A percentile compares a stretch with the other conserved stretches of the same genome.
These are phyloP conservation scores for Samsoniella hepiali DNA, from an alignment of 2,329 filamentous ascomycete genomes.

Conservation along the genomic window DNA sequence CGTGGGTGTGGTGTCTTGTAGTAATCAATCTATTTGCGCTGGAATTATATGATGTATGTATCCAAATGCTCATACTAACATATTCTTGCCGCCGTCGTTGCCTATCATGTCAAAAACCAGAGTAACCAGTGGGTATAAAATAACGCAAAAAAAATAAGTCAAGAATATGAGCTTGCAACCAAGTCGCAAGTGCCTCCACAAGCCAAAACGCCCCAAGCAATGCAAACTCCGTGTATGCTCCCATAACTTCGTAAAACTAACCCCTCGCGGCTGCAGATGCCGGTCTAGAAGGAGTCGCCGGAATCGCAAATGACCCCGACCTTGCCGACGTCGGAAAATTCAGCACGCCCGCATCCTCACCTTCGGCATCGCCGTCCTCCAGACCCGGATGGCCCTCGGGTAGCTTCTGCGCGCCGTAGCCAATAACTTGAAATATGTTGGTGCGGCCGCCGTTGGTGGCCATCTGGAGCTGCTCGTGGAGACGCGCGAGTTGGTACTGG, in stretches of 20 bases:
- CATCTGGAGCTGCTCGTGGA: conserved; percentile 63
- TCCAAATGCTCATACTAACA: not conserved
- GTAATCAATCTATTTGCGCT: not conserved
- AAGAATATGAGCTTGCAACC: not conserved
- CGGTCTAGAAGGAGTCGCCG: conserved; percentile 8
- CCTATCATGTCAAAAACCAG: not conserved
- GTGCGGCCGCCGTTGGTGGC: conserved; percentile 63
- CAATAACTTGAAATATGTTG: conserved; percentile 62
- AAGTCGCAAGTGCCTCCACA: not conserved
- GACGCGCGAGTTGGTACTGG: conserved; percentile 59
- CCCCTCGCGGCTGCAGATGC: conserved; percentile 10
- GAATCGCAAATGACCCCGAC: conserved; percentile 29
- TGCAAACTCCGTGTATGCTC: not conserved
- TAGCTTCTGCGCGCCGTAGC: conserved; percentile 54
- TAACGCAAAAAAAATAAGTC: not conserved
- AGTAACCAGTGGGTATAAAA: conserved; percentile 7
- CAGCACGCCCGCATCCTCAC: conserved; percentile 50
- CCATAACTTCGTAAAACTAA: not conserved
- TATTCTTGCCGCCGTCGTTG: not conserved
- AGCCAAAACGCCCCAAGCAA: not conserved
- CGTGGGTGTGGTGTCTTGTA: not conserved
- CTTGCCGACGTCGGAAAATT: conserved; percentile 37
- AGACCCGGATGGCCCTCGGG: conserved; percentile 47
- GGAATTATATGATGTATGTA: not conserved
- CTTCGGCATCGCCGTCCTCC: conserved; percentile 51